These are phyloP conservation scores for Lizonia empirigonia DNA, from an alignment of 2,329 filamentous ascomycete genomes.

Conservation along the genomic window DNA sequence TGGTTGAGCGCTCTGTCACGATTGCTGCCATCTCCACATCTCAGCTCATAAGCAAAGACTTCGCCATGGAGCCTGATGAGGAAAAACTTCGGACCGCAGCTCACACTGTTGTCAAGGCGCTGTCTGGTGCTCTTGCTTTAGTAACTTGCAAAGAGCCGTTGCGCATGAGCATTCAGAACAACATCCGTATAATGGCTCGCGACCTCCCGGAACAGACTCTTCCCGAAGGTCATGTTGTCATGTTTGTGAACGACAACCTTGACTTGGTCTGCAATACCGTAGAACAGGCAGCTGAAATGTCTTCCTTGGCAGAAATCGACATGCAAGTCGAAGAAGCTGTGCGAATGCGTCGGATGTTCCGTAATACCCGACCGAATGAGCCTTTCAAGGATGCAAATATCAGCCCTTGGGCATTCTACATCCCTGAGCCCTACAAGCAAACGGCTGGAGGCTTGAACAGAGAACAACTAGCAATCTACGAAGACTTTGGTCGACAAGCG, in stretches of 20 bases:
- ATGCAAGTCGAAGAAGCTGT: constrained; percentile 85
- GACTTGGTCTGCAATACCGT: constrained; percentile 92
- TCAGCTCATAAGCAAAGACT: constrained; percentile 95
- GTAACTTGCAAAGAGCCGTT: constrained; percentile 99
- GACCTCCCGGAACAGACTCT: constrained; percentile 71
- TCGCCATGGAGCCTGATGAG: constrained; percentile 89
- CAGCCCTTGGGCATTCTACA: constrained; percentile 90
- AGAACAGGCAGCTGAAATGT: constrained; percentile 92
- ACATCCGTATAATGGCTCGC: constrained; percentile 83
- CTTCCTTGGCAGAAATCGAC: constrained; percentile 92
- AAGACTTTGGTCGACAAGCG: constrained; percentile 89
- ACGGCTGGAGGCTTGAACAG: constrained; percentile 81
- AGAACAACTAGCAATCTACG: constrained; percentile 94
- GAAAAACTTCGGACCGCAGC: constrained; percentile 84
- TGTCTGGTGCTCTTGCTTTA: constrained; percentile 89
- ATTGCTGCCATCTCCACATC: constrained; percentile 97
- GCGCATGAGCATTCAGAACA: constrained; percentile 95
- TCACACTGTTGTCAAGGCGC: constrained; percentile 91
- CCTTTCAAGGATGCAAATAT: constrained; percentile 82
- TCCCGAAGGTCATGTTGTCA: constrained; percentile 92
- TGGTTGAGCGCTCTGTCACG: constrained; percentile 95
- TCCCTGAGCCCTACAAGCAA: constrained; percentile 91
- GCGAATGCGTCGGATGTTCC: constrained; percentile 76
- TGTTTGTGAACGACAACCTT: constrained; percentile 98
- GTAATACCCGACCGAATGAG: constrained; percentile 75